Percentiles rank a stretch among this genome's conserved stretches.
Evolutionary conservation across 1,139 yeast species (phyloP).

Genomic region (Hemisphaericaspora lyxosophila): DNA sequence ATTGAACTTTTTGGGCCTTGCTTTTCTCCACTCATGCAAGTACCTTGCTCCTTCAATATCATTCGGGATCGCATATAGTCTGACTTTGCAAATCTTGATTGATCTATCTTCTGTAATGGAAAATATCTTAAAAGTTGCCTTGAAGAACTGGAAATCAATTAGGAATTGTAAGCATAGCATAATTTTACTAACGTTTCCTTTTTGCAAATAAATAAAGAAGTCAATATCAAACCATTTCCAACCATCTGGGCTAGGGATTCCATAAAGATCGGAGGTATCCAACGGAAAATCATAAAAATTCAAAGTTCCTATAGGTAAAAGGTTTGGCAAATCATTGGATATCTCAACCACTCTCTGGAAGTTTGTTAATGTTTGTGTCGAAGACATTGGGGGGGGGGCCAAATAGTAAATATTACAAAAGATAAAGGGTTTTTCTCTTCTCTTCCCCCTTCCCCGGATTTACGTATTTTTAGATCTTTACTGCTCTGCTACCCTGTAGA

Average conservation of each 20-base stretch:
- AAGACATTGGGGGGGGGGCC: not conserved
- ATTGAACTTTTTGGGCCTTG: slow-evolving; percentile 16
- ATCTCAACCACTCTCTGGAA: slow-evolving; percentile 20
- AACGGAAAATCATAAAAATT: slow-evolving; percentile 42
- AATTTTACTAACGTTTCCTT: slow-evolving; percentile 16
- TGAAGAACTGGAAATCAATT: slow-evolving; percentile 34
- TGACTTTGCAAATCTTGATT: slow-evolving; percentile 28
- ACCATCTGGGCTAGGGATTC: slow-evolving; percentile 10
- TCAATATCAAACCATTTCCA: slow-evolving; percentile 58
- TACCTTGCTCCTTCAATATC: slow-evolving; percentile 41
- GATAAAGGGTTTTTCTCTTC: too few species aligned
- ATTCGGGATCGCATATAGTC: slow-evolving; percentile 51
- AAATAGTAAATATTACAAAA: too few species aligned
- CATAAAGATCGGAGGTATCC: slow-evolving; percentile 27
- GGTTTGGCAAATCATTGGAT: slow-evolving; percentile 40
- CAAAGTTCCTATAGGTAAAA: slow-evolving; percentile 51
- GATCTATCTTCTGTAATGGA: slow-evolving; percentile 5
- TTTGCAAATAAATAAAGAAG: slow-evolving; percentile 17
- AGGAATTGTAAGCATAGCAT: slow-evolving; percentile 42
- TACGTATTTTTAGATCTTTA: too few species aligned
- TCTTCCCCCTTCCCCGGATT: too few species aligned
- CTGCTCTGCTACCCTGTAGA: too few species aligned
- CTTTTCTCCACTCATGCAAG: slow-evolving; percentile 32
- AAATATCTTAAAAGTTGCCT: slow-evolving; percentile 44
- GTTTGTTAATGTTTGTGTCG: not conserved